Base-by-base conservation (phyloP, 768 basidiomycete genomes). In the Russula lepida region DNA sequence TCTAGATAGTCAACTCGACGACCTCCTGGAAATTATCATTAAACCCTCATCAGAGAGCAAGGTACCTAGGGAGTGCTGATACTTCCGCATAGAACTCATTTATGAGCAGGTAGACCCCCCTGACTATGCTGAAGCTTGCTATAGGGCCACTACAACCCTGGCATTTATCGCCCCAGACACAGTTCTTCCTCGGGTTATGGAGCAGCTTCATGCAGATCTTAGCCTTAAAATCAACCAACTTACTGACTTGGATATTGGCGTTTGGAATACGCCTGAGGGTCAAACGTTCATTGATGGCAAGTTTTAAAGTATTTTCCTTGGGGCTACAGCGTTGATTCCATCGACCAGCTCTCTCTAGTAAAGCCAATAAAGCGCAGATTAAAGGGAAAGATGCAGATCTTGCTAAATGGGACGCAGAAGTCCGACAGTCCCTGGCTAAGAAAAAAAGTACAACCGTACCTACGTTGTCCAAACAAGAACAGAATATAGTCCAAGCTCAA, bases 371-470 rank as follows among this genome's bases (percentile, higher is more conserved):
- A 4, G 75, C 68, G 50, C 75, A 70, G 73, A 79, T 74, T 65
- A 95, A 95, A 70, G 89, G 92, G 15, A 98, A 97, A 67, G 88
- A 86, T 60, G 84, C 88, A 6, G 92, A 91, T 37, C 88, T 95
- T 15, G 88, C 91, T 19, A 87, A 91, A 68, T 99, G 95, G 95
- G 97, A 99, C 63, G 88, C 86, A 28, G 95, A 99, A 62, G 76
- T 95, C n/a, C 83, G 94, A 11, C 86, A 89, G 66, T 84, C 86
- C 0, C 76, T 98, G 1, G 89, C 90, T 6, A 82, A 75, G 58
- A 98, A 98, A 76, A 92, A 90, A 71, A 79, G 82, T 11, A 72
- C 78, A 1, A 69, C 72, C 1, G 67, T 77, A 1, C 57, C 73
- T 6, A 76, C 76, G 1, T 72, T 98, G 19, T 90, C 89, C 1